phyloP scores from a whole-genome alignment of 768 basidiomycete genomes.

The Kwoniella bestiolae region DNA sequence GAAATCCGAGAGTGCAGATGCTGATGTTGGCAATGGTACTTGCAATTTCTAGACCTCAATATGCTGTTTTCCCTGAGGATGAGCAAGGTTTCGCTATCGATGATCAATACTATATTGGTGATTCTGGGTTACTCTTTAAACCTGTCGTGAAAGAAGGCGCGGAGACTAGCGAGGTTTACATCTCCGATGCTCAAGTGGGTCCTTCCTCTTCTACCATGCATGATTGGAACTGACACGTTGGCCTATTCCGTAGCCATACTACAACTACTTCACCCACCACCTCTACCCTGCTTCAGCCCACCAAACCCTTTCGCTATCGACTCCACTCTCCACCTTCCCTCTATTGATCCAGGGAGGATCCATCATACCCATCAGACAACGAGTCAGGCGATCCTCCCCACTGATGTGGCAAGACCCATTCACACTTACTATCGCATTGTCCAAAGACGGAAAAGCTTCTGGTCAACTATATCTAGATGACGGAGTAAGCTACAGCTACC shows the following conservation, averaged over 20 bases:
- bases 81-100: conserved; percentile 82
- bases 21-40: no score
- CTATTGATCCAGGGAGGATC: conserved; percentile 88
- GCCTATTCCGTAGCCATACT: conserved; percentile 71
- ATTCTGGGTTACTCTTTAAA: conserved; percentile 85
- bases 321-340: conserved; percentile 79
- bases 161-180: conserved; percentile 73
- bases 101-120: conserved; percentile 90
- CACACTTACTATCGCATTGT: conserved; percentile 81
- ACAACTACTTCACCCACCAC: conserved; percentile 81
- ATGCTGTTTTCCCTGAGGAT: conserved; percentile 89
- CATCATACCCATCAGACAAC: conserved; percentile 82
- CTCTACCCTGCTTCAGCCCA: conserved; percentile 61
- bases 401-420: conserved; percentile 92
- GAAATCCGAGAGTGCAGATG: no score
- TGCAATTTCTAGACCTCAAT: conserved; percentile 99
- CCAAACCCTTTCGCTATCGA: conserved; percentile 71
- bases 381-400: conserved; percentile 79
- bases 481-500: conserved; percentile 78
- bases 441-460: conserved; percentile 63
- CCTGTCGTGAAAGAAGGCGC: conserved; percentile 79
- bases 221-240: neutral
- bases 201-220: neutral
- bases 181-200: conserved; percentile 76
- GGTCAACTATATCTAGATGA: conserved; percentile 97